A percentile compares a stretch with the other conserved stretches of the same genome.
Conservation (phyloP, 805 yeast species). For the Starmerella ratchasimensis region DNA sequence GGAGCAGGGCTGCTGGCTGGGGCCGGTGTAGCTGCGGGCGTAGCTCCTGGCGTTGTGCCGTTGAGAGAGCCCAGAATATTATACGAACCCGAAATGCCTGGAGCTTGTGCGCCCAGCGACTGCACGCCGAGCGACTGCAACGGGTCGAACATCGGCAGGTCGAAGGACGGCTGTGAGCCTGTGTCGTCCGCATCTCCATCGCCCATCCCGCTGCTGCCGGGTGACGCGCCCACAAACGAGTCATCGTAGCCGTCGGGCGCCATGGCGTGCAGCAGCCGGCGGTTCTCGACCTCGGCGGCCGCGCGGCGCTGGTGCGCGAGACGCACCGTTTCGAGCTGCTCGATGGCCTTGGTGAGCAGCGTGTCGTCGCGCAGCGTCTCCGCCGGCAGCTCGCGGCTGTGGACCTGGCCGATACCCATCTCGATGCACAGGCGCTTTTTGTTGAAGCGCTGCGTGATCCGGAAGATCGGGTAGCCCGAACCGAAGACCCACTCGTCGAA, state of each 20-base stretch:
- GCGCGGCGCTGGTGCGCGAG: conserved; percentile 22
- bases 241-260: background rate
- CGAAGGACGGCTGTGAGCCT: background rate
- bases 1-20: background rate
- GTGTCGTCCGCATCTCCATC: background rate
- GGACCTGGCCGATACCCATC: conserved; percentile 86
- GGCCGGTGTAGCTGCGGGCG: too few species aligned
- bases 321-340: conserved; percentile 16
- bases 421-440: conserved; percentile 88
- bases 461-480: conserved; percentile 75
- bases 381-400: conserved; percentile 30
- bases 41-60: too few species aligned
- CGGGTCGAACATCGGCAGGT: too few species aligned
- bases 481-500: conserved; percentile 91
- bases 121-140: too few species aligned
- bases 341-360: conserved; percentile 31
- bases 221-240: background rate
- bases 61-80: too few species aligned
- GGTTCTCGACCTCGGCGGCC: conserved; percentile 1
- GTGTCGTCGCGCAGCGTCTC: conserved; percentile 26
- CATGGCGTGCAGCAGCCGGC: conserved; percentile 2
- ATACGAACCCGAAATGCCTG: too few species aligned
- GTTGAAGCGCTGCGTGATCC: conserved; percentile 83
- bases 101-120: too few species aligned
- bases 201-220: background rate